These are phyloP conservation scores for Calvatia gigantea DNA, from an alignment of 768 basidiomycete species.

Conservation along the genomic window DNA sequence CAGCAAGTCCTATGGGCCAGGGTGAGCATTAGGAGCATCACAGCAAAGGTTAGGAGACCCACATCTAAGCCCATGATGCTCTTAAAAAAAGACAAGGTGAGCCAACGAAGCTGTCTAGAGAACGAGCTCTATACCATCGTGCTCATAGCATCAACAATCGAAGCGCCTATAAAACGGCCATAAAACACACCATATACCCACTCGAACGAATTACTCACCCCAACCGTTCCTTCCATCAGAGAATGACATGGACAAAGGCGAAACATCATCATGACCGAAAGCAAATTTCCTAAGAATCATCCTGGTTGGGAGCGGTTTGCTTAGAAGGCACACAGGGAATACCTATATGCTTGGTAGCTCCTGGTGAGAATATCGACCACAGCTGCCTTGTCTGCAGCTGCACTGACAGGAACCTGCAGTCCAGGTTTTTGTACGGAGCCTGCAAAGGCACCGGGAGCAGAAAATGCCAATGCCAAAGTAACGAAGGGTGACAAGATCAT, in stretches of 20 bases:
- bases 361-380: constrained; percentile 47
- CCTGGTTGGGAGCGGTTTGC: not conserved
- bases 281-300: constrained; percentile 44
- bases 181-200: constrained; percentile 14
- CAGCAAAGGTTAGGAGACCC: not conserved
- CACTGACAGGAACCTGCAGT: constrained; percentile 40
- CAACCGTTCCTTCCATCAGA: constrained; percentile 37
- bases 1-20: constrained; percentile 42
- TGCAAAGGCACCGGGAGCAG: constrained; percentile 15
- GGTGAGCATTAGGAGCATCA: not conserved
- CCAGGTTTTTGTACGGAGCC: constrained; percentile 41
- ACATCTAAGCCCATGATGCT: constrained; percentile 57
- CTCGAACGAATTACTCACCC: constrained; percentile 27
- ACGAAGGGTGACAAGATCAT: constrained; percentile 1
- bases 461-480: not conserved
- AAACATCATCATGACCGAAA: constrained; percentile 60
- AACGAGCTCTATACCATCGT: constrained; percentile 46
- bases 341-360: constrained; percentile 59
- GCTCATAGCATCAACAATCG: constrained; percentile 57
- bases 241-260: constrained; percentile 36
- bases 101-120: not conserved
- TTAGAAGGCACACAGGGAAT: constrained; percentile 9
- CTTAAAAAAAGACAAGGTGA: constrained; percentile 23
- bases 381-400: constrained; percentile 31
- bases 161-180: constrained; percentile 46